These are phyloP conservation scores for Helotiales sp. DNA, from an alignment of 2,329 filamentous ascomycete genomes.

Conservation along the genomic window DNA sequence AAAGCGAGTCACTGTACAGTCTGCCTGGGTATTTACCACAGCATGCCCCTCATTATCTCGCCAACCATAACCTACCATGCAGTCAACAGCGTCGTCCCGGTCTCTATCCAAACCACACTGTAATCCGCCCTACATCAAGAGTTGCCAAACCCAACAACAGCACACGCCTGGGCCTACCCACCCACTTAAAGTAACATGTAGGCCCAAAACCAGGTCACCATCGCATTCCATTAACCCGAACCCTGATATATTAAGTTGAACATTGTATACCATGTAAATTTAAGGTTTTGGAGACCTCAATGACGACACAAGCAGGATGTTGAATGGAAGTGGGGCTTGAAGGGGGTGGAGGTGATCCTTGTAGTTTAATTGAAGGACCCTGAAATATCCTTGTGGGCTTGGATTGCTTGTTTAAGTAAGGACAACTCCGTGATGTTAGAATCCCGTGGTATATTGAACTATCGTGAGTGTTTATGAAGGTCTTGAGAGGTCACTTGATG, in stretches of 20 bases:
- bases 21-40: too few relatives aligned
- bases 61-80: too few relatives aligned
- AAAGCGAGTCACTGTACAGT: too few relatives aligned
- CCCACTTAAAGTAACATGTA: background rate
- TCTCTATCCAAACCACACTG: too few relatives aligned
- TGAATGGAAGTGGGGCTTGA: too few relatives aligned
- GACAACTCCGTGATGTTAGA: background rate
- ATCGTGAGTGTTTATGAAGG: too few relatives aligned
- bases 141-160: background rate
- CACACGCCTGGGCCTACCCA: background rate
- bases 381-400: background rate
- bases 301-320: background rate
- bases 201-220: background rate
- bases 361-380: background rate
- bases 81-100: too few relatives aligned
- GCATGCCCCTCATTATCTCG: too few relatives aligned
- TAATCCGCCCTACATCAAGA: background rate
- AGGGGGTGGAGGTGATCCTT: background rate
- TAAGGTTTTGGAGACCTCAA: background rate
- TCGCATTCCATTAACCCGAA: too few relatives aligned
- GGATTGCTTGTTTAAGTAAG: background rate
- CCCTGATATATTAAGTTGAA: too few relatives aligned
- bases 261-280: background rate
- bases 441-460: too few relatives aligned
- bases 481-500: background rate